phyloP scores from a whole-genome alignment of 768 basidiomycete genomes.

The Chlorophyllum brunneum region DNA sequence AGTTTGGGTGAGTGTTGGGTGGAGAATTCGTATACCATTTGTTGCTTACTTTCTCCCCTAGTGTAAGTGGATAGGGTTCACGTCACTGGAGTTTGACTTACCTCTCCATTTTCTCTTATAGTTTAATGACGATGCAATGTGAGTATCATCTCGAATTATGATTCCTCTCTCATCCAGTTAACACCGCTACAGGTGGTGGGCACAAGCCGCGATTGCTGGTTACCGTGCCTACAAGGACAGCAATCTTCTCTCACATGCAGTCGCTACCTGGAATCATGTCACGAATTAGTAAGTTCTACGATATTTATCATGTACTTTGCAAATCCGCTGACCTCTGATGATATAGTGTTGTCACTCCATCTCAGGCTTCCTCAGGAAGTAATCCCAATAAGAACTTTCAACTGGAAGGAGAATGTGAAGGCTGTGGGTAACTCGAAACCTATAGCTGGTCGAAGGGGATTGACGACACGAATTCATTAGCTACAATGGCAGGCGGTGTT shows the following conservation, averaged over 20 bases:
- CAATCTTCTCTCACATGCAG: slow-evolving; percentile 37
- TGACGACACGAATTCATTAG: slow-evolving; percentile 17
- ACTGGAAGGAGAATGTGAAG: slow-evolving; percentile 39
- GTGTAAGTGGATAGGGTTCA: too few species aligned
- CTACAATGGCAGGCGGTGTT: slow-evolving; percentile 50
- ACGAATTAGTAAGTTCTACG: slow-evolving; percentile 35
- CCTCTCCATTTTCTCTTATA: slow-evolving; percentile 11
- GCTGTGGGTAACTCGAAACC: slow-evolving; percentile 25
- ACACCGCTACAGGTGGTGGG: slow-evolving; percentile 42
- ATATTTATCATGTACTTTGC: not conserved
- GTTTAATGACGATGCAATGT: slow-evolving; percentile 50
- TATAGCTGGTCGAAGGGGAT: not conserved
- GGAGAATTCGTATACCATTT: not conserved
- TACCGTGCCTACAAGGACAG: slow-evolving; percentile 44
- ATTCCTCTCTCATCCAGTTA: not conserved
- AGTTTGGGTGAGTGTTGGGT: slow-evolving; percentile 30
- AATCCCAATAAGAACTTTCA: slow-evolving; percentile 38
- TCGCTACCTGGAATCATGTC: slow-evolving; percentile 46
- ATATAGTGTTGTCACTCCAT: slow-evolving; percentile 38
- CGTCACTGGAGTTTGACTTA: too few species aligned
- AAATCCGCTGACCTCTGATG: not conserved
- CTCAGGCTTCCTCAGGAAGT: slow-evolving; percentile 32
- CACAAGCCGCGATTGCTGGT: slow-evolving; percentile 45
- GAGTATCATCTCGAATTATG: slow-evolving; percentile 10
- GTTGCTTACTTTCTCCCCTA: slow-evolving; percentile 6